phyloP scores from a whole-genome alignment of 805 yeast genomes.

The Teunomyces pallodes region DNA sequence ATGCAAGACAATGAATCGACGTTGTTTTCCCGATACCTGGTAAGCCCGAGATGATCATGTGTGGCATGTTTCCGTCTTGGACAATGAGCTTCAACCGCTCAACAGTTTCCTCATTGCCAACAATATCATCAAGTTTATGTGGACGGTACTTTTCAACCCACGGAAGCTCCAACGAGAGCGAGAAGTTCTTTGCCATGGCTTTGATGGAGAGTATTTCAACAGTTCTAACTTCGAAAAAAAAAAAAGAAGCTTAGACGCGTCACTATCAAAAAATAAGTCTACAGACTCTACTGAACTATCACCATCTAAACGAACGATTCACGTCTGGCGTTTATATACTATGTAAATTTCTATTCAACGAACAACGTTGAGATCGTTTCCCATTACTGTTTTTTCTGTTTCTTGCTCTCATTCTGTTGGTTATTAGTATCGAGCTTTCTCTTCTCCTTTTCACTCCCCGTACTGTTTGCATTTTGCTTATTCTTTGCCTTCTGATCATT shows the following conservation, averaged over 20 bases:
- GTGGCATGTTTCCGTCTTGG: conserved; percentile 94
- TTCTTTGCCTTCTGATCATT: conserved; percentile 19
- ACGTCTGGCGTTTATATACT: not conserved
- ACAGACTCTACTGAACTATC: too few species aligned
- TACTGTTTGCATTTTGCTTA: not conserved
- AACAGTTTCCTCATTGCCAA: conserved; percentile 89
- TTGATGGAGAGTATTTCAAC: not conserved
- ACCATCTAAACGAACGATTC: too few species aligned
- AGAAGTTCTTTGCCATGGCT: conserved; percentile 9
- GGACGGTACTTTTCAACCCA: conserved; percentile 97
- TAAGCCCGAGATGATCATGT: conserved; percentile 88
- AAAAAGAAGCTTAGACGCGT: not conserved
- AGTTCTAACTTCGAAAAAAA: not conserved
- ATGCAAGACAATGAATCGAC: conserved; percentile 84
- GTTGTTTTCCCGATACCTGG: conserved; percentile 99
- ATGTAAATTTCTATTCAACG: not conserved
- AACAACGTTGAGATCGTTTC: not conserved
- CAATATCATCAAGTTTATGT: conserved; percentile 70
- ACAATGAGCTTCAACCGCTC: conserved; percentile 82
- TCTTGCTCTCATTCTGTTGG: not conserved
- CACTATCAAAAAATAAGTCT: not conserved
- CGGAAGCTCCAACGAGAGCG: conserved; percentile 34
- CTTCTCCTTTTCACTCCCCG: not conserved
- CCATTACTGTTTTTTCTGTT: not conserved
- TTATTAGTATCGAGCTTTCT: not conserved